These are phyloP conservation scores for Penicillium paxilli DNA, from an alignment of 495 filamentous ascomycete species.

Conservation along the genomic window DNA sequence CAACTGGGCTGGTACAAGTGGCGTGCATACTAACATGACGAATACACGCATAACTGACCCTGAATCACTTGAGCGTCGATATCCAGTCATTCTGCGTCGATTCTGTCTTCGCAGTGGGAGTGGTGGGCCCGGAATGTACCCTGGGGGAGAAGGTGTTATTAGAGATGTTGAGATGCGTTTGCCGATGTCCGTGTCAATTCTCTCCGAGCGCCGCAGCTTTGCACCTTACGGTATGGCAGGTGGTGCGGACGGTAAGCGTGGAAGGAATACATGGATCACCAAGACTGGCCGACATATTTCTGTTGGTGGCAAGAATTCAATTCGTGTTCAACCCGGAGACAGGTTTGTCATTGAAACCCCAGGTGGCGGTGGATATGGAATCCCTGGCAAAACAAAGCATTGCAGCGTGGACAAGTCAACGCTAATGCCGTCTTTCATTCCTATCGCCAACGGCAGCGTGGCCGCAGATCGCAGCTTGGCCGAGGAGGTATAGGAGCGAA, in stretches of 20 bases:
- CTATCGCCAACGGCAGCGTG: constrained; percentile 12
- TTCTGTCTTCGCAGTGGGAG: constrained; percentile 80
- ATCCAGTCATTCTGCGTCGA: constrained; percentile 81
- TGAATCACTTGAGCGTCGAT: constrained; percentile 89
- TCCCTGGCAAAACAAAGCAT: background rate
- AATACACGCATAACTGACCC: constrained; percentile 95
- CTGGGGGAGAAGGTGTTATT: constrained; percentile 36
- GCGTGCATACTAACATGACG: constrained; percentile 94
- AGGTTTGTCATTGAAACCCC: constrained; percentile 64
- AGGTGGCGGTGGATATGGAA: constrained; percentile 45
- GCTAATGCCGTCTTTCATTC: constrained; percentile 7
- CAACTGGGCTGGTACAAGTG: constrained; percentile 78
- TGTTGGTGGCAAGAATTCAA: constrained; percentile 80
- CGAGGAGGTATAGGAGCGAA: constrained; percentile 7
- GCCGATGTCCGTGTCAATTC: constrained; percentile 76
- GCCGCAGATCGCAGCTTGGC: constrained; percentile 6
- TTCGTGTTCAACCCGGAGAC: constrained; percentile 75
- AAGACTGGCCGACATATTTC: constrained; percentile 42
- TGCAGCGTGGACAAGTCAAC: background rate
- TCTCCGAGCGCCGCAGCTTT: constrained; percentile 80
- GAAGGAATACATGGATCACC: constrained; percentile 45
- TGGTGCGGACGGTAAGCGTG: constrained; percentile 61
- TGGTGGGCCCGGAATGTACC: constrained; percentile 31
- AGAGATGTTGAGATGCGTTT: constrained; percentile 31
- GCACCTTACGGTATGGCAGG: constrained; percentile 82